Base-by-base conservation (phyloP, 2,329 filamentous ascomycete species). In the Aspergillaceae sp. region DNA sequence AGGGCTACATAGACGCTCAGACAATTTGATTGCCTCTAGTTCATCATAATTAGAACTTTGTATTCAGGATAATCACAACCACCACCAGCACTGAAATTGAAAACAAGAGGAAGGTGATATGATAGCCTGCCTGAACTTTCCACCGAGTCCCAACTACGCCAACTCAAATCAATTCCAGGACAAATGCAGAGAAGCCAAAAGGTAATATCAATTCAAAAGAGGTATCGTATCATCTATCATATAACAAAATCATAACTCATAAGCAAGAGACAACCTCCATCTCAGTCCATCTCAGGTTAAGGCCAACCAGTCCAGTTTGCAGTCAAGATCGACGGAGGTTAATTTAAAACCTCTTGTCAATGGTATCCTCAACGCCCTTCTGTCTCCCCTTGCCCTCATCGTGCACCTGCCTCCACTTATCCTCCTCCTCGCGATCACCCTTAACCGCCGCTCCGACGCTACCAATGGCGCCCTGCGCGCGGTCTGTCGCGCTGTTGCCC, bases 331-430 rank as follows among this genome's bases (percentile, higher is more conserved):
- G 19, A 19, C 19, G 19, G 2, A 19, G 19, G 19, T 19, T 19
- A 19, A 19, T 1, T 19, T 19, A 19, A 19, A 19, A 19, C 19
- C 19, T 19, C 19, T 19, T 19, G 19, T 19, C 19, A 19, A 19
- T 19, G 19, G 19, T 19, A 34, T 77, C 71, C 77, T 95, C 89
- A 1, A 84, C 89, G 42, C 88, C 86, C 19, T 88, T 79, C 76
- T 94, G 86, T 61, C 80, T 76, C 19, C 85, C 86, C 82, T 92
- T 95, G 53, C 89, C 90, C 53, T 79, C 70, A 58, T 92, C 88
- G 61, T 92, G 88, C 67, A 84, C 72, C 55, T 75, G 65, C 64
- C 86, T 74, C 61, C 81, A 85, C 63, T 80, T 78, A 41, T 73
- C 65, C 73, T 90, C 75, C 49, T 80, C 79, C 29, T 72, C 66